Evolutionary conservation across 768 basidiomycete genomes (phyloP).

Genomic region (Lanmaoa pseudosensibilis): DNA sequence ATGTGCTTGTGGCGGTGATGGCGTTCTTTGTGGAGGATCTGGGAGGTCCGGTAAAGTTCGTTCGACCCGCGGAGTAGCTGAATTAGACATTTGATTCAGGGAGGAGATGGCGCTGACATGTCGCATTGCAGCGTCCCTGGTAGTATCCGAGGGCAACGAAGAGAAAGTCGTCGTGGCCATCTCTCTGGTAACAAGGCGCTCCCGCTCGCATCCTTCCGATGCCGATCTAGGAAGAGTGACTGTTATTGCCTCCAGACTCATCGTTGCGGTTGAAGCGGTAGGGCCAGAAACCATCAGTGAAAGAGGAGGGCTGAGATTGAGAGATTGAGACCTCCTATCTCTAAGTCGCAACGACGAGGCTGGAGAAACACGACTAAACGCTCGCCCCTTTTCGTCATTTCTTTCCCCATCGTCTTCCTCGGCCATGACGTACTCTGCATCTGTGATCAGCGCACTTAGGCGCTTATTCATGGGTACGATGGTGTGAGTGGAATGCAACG

Average conservation of each 20-base stretch:
- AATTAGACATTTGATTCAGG: slow-evolving; percentile 25
- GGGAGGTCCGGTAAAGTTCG: slow-evolving; percentile 34
- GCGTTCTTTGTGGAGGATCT: slow-evolving; percentile 15
- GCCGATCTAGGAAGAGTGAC: slow-evolving; percentile 29
- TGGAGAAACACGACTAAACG: slow-evolving; percentile 38
- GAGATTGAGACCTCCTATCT: slow-evolving; percentile 66
- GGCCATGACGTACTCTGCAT: slow-evolving; percentile 64
- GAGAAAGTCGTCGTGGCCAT: slow-evolving; percentile 45
- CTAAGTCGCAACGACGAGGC: slow-evolving; percentile 45
- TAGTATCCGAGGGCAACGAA: slow-evolving; percentile 19
- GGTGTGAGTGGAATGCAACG: slow-evolving; percentile 71
- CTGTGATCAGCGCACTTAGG: slow-evolving; percentile 64
- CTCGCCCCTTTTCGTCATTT: slow-evolving; percentile 17
- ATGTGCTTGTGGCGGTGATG: slow-evolving; percentile 4
- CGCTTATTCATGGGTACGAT: slow-evolving; percentile 67
- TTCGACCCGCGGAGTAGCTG: slow-evolving; percentile 28
- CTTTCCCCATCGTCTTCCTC: slow-evolving; percentile 52
- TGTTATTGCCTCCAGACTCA: slow-evolving; percentile 33
- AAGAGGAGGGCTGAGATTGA: slow-evolving; percentile 46
- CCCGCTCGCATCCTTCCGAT: slow-evolving; percentile 36
- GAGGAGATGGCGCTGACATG: slow-evolving; percentile 21
- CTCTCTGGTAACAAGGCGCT: slow-evolving; percentile 43
- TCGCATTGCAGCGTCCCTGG: slow-evolving; percentile 30
- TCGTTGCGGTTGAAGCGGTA: slow-evolving; percentile 26
- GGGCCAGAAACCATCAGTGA: slow-evolving; percentile 29